phyloP scores from a whole-genome alignment of 371 early-diverging fungal species.

The Mucor irregularis region DNA sequence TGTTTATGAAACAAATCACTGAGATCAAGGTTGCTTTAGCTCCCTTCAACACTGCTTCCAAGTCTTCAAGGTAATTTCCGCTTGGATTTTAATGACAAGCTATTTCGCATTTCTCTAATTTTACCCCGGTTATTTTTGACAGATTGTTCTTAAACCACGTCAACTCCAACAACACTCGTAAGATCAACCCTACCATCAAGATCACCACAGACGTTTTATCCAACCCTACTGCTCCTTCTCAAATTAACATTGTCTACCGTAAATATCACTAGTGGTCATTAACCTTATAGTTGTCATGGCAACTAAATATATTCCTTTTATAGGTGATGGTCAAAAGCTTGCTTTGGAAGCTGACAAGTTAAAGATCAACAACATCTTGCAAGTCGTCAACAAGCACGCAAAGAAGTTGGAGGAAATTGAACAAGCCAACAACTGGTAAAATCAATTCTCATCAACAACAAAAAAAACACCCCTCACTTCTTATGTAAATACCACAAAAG shows the following conservation, averaged over 20 bases:
- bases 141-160: slow-evolving; percentile 64
- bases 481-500: slow-evolving; percentile 3
- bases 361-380: slow-evolving; percentile 55
- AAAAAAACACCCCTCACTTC: background rate
- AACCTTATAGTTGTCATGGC: background rate
- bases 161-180: slow-evolving; percentile 51
- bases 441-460: no score
- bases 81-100: background rate
- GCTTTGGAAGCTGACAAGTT: slow-evolving; percentile 51
- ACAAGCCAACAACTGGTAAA: slow-evolving; percentile 54
- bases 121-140: background rate
- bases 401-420: slow-evolving; percentile 63
- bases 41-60: slow-evolving; percentile 46
- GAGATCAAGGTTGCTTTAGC: slow-evolving; percentile 51
- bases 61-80: slow-evolving; percentile 43
- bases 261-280: no score
- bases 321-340: slow-evolving; percentile 61
- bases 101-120: background rate
- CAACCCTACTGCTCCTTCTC: slow-evolving; percentile 50
- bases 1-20: slow-evolving; percentile 49
- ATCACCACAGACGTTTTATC: slow-evolving; percentile 49
- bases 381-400: slow-evolving; percentile 58
- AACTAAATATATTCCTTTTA: slow-evolving; percentile 1
- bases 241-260: slow-evolving; percentile 56
- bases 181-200: slow-evolving; percentile 57